Evolutionary conservation across 352 stramenopile genomes (phyloP), one percentile per base, ranked within the genome.

Genomic region (Phytophthora litchii): DNA sequence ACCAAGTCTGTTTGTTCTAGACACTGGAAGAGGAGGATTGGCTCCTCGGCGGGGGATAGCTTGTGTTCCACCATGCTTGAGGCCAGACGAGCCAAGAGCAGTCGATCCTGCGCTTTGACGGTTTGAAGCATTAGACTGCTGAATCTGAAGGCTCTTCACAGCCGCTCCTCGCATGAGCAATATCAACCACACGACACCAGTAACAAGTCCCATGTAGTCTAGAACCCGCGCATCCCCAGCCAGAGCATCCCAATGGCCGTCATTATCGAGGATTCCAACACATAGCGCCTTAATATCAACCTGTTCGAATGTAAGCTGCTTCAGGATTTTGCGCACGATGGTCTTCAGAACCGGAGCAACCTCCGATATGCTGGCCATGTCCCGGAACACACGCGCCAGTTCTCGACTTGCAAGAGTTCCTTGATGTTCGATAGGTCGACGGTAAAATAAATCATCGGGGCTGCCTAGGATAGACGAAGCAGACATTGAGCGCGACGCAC

Each of bases 81-180:
- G 70, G 19, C 68, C 65, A 21, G 70, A 54, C n/a, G 49, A 72
- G 3, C 70, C 67, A 9, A 85, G 47, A 13, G 60, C 27, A 51
- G 47, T 73, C 1, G 73, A 64, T 14, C 67, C 65, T 31, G 72
- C 46, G 3, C 62, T 54, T 47, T 79, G 73, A 37, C 74, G 70
- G 10, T 67, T 74, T 5, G 48, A 40, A 5, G 65, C 52, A 60
- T 83, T 91, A 3, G 76, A 84, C 48, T 91, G 81, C 41, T 93
- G 84, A 20, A 95, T 87, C 55, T 95, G 84, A n/a, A 95, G 67
- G 25, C 82, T 95, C 49, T 92, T 92, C 17, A 95, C 86, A 11
- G 84, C 80, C 21, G 86, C 70, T 25, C 86, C 86, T 35, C 84
- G 72, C 68, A 92, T 90, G 12, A 93, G 64, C 4, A 95, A 54